Conservation (phyloP, 2,329 filamentous ascomycete genomes). For the Monilinia vaccinii-corymbosi region DNA sequence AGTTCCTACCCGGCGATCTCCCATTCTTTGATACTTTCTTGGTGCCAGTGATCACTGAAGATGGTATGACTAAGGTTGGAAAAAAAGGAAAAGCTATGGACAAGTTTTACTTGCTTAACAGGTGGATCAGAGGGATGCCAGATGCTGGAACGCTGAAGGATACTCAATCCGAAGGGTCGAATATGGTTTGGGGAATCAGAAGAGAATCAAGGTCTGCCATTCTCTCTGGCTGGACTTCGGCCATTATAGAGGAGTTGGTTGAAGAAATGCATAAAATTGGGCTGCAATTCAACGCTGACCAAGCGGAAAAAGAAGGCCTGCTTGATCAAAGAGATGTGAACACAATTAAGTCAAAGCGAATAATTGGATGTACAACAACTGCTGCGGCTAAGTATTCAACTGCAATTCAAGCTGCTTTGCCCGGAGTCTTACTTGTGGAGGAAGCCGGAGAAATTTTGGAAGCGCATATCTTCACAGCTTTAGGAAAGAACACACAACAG, state of each 20-base stretch:
- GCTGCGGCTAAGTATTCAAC: slow-evolving; percentile 53
- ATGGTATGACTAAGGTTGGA: slow-evolving; percentile 40
- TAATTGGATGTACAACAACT: slow-evolving; percentile 66
- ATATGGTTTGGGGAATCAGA: slow-evolving; percentile 44
- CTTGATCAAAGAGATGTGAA: slow-evolving; percentile 35
- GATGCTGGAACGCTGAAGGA: slow-evolving; percentile 37
- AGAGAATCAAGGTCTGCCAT: slow-evolving; percentile 31
- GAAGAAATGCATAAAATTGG: slow-evolving; percentile 33
- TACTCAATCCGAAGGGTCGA: slow-evolving; percentile 24
- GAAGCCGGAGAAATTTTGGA: slow-evolving; percentile 69
- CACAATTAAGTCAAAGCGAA: slow-evolving; percentile 43
- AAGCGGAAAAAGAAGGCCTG: slow-evolving; percentile 36
- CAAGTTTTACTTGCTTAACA: slow-evolving; percentile 41
- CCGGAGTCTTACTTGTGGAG: slow-evolving; percentile 54
- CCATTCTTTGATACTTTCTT: slow-evolving; percentile 48
- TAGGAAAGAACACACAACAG: slow-evolving; percentile 48
- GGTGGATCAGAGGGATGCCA: slow-evolving; percentile 40
- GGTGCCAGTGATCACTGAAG: slow-evolving; percentile 34
- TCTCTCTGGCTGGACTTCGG: slow-evolving; percentile 35
- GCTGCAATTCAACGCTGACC: slow-evolving; percentile 34
- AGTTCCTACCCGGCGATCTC: slow-evolving; percentile 43
- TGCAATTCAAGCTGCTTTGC: slow-evolving; percentile 43
- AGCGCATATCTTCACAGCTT: slow-evolving; percentile 52
- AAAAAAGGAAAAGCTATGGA: slow-evolving; percentile 36
- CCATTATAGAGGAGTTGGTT: slow-evolving; percentile 43